Percentiles rank a stretch among this genome's conserved stretches.
These are phyloP conservation scores for Fusarium sp. DNA, from an alignment of 2,329 filamentous ascomycete genomes.

Conservation along the genomic window DNA sequence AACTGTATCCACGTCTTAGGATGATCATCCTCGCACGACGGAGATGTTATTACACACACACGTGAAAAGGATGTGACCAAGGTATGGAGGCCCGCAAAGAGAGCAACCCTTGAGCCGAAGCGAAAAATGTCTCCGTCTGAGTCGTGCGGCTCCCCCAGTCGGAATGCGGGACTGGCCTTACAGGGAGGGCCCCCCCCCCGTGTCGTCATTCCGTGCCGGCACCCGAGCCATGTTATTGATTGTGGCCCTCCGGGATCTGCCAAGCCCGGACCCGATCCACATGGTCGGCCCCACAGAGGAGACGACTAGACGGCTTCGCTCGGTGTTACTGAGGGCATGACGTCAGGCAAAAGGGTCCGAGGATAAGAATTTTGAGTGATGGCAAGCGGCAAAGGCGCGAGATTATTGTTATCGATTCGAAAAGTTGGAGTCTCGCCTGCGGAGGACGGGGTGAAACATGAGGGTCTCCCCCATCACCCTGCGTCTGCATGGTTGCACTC, in stretches of 20 bases:
- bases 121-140: constrained; percentile 14
- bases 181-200: background rate
- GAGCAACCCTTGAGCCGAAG: background rate
- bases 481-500: constrained; percentile 15
- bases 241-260: constrained; percentile 28
- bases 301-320: constrained; percentile 17
- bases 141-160: constrained; percentile 14
- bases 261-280: constrained; percentile 29
- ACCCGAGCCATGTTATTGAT: constrained; percentile 17
- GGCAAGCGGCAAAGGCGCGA: constrained; percentile 25
- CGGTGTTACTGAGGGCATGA: constrained; percentile 37
- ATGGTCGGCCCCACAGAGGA: constrained; percentile 12
- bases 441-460: constrained; percentile 17
- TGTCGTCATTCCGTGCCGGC: constrained; percentile 39
- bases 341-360: constrained; percentile 15
- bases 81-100: background rate
- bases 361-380: background rate
- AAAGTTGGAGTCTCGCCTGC: background rate
- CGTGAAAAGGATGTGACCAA: background rate
- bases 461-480: background rate
- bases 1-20: constrained; percentile 21
- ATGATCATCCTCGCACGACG: constrained; percentile 34
- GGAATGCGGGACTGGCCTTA: background rate
- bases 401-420: background rate
- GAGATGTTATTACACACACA: background rate